Percentiles rank a stretch among this genome's conserved stretches.
Evolutionary conservation across 2,329 filamentous ascomycete genomes (phyloP).

Genomic region (Boeremia lycopersici): DNA sequence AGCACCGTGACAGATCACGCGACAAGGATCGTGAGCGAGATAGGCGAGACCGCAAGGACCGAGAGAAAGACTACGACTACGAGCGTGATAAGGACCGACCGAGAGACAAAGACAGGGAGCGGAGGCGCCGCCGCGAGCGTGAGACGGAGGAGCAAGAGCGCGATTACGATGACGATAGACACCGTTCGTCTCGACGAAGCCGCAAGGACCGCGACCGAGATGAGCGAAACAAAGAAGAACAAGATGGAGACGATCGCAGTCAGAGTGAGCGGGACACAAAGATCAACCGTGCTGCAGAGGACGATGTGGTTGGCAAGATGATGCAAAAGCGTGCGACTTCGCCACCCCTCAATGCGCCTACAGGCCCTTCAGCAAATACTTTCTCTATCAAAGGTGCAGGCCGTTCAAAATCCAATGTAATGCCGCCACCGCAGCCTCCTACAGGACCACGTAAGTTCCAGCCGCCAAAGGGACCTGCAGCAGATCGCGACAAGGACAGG

Average conservation of each 20-base stretch:
- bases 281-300: slow-evolving; percentile 4
- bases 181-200: slow-evolving; percentile 51
- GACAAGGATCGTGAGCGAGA: slow-evolving; percentile 44
- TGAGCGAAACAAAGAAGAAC: slow-evolving; percentile 48
- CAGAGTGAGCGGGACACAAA: slow-evolving; percentile 20
- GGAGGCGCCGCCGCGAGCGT: slow-evolving; percentile 59
- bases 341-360: slow-evolving; percentile 43
- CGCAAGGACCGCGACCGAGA: slow-evolving; percentile 51
- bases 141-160: slow-evolving; percentile 43
- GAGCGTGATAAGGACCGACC: slow-evolving; percentile 50
- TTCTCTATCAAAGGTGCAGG: slow-evolving; percentile 52
- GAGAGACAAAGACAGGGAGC: slow-evolving; percentile 47
- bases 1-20: slow-evolving; percentile 34
- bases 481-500: slow-evolving; percentile 36
- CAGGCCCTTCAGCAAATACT: slow-evolving; percentile 49
- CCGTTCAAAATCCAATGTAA: slow-evolving; percentile 28
- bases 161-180: slow-evolving; percentile 47
- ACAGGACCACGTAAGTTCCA: slow-evolving; percentile 44
- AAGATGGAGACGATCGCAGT: slow-evolving; percentile 25
- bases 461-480: slow-evolving; percentile 46
- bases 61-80: slow-evolving; percentile 54
- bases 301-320: slow-evolving; percentile 34
- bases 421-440: slow-evolving; percentile 45
- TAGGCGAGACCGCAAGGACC: slow-evolving; percentile 55
- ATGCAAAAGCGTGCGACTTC: slow-evolving; percentile 39